These are phyloP conservation scores for Globisporangium polare DNA, from an alignment of 352 stramenopile genomes.

Conservation along the genomic window DNA sequence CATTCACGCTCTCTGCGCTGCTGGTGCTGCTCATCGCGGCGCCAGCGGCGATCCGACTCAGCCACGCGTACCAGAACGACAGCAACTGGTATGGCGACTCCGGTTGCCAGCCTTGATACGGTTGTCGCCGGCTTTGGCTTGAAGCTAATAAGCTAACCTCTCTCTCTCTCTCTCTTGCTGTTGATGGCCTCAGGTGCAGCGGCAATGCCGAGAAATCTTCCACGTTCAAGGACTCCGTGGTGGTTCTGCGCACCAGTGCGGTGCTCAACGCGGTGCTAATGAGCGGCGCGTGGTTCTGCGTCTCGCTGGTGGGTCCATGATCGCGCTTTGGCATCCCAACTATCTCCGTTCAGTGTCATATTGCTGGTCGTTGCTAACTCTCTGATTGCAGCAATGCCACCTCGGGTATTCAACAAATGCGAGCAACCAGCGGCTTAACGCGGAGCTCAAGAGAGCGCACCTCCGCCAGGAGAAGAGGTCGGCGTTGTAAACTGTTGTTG, in stretches of 20 bases:
- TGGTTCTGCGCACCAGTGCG: slow-evolving; percentile 26
- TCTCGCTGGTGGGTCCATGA: slow-evolving; percentile 37
- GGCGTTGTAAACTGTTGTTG: too few relatives aligned
- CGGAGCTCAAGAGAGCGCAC: slow-evolving; percentile 8
- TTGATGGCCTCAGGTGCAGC: neutral
- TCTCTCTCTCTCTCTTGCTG: too few relatives aligned
- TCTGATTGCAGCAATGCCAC: slow-evolving; percentile 20
- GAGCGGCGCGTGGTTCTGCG: slow-evolving; percentile 43
- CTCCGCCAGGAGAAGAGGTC: slow-evolving; percentile 21
- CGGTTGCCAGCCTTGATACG: neutral
- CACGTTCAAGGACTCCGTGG: slow-evolving; percentile 20
- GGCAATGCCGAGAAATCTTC: slow-evolving; percentile 5
- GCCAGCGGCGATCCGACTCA: slow-evolving; percentile 40
- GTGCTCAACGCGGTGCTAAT: slow-evolving; percentile 39
- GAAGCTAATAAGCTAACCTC: neutral
- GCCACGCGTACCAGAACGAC: slow-evolving; percentile 29
- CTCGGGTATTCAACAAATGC: slow-evolving; percentile 19
- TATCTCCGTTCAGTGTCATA: neutral
- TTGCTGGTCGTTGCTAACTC: too few relatives aligned
- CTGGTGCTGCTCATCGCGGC: slow-evolving; percentile 38
- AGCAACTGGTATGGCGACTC: slow-evolving; percentile 29
- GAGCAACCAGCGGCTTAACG: slow-evolving; percentile 13
- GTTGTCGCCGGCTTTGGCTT: neutral
- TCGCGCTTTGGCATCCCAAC: too few relatives aligned
- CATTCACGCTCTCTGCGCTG: slow-evolving; percentile 25